Evolutionary conservation across 345 rosid genomes (phyloP), one percentile per base, ranked within the genome.

Genomic region (Mallotus nudiflorus): DNA sequence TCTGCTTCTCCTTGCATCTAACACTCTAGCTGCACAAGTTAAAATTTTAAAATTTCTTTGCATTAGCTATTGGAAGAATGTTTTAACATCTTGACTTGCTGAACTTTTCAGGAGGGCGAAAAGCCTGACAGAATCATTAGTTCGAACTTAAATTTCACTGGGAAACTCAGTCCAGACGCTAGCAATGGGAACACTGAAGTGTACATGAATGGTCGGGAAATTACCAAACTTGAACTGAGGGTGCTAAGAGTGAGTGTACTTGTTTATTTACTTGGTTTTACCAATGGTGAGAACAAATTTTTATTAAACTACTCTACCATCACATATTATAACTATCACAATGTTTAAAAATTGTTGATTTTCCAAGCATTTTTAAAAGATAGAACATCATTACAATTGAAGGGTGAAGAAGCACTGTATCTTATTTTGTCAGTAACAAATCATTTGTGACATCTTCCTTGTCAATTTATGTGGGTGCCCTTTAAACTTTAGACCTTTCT

Each of bases 131-230:
- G 85, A 82, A 57, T 88, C 61, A 79, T 96, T 35, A 89, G 96
- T 79, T 92, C 99, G 52, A 92, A 92, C 77, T 80, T 96, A 84
- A 92, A 89, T 76, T 92, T 96, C 62, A 61, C 90, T 0, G 98
- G 99, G 72, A 92, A 91, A 80, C 86, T 96, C 16, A 81, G 73
- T 64, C 81, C 87, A 13, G 72, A 85, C 16, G 97, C 98, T 13
- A 96, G 99, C 79, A 88, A 75, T 71, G 99, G 99, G 67, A 91
- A 78, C 77, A 88, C 98, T 3, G 82, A 96, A 80, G 99, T 96
- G 70, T 96, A 82, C 72, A 86, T 96, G 1, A 96, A 92, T 39
- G 99, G 99, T 51, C 80, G 98, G 42, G 96, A 96, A 82, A 92
- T 96, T 62, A 96, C 99, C 33, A 96, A 82, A 80, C 90, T 82